Conservation (phyloP, 495 filamentous ascomycete species). For the Penicillium waksmanii region DNA sequence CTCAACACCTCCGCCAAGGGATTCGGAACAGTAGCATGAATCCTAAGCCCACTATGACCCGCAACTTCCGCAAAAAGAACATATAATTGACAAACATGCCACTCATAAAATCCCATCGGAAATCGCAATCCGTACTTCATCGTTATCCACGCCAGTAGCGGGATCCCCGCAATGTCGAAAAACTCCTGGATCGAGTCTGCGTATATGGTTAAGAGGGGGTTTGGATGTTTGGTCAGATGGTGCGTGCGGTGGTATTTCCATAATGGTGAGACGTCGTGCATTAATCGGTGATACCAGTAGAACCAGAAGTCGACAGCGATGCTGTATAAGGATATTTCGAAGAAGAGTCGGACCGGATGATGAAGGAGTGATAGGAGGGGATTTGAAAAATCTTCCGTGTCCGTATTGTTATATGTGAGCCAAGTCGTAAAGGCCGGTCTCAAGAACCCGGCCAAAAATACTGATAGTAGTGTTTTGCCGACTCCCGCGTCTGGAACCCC, state of each 20-base stretch:
- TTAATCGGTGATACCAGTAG: not conserved
- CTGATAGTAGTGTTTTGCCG: conserved; percentile 11
- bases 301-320: conserved; percentile 1
- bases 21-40: conserved; percentile 19
- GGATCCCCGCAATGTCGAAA: not conserved
- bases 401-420: conserved; percentile 15
- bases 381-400: too few relatives aligned
- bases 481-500: conserved; percentile 23
- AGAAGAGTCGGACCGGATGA: conserved; percentile 15
- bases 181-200: conserved; percentile 1
- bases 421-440: conserved; percentile 18
- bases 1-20: conserved; percentile 19
- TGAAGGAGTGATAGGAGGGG: conserved; percentile 2
- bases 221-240: conserved; percentile 5
- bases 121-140: conserved; percentile 14
- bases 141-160: conserved; percentile 2
- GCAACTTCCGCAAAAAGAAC: conserved; percentile 21
- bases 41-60: conserved; percentile 21
- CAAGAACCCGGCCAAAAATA: conserved; percentile 15
- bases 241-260: conserved; percentile 7
- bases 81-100: conserved; percentile 24
- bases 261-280: not conserved
- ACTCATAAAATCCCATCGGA: conserved; percentile 27
- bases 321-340: conserved; percentile 3
- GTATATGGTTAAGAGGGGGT: conserved; percentile 1